Evolutionary conservation across 768 basidiomycete genomes (phyloP), one percentile per base, ranked within the genome.

Genomic region (Suillus brevipes): DNA sequence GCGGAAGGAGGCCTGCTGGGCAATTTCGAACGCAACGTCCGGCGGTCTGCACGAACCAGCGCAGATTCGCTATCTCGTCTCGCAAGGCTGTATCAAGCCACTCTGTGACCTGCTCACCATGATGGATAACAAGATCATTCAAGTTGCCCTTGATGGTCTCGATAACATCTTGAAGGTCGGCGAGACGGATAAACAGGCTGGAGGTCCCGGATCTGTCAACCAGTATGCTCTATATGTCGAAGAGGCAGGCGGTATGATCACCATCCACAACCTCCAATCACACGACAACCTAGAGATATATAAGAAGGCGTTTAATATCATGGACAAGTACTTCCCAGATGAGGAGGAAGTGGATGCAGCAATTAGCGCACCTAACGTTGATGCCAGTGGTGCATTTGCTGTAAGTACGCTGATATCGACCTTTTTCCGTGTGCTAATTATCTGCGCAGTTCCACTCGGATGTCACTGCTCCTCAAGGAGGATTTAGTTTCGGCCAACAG

Each of bases 81-180:
- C 89, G 28, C 97, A 99, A 77, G 97, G 97, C 38, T 97, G 95
- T 82, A 98, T 99, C 81, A 98, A 98, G 79, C 97, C 97, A 18
- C 84, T 99, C 36, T 99, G 97, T 75, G 97, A 99, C 73, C 82
- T 99, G 60, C 84, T 99, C 65, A 90, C 88, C 34, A 97, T 95
- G 86, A 96, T 98, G 95, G 97, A 99, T 81, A 99, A 99, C 87
- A 99, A 99, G 83, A 97, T 99, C 70, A 99, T 99, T 70, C 92
- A 95, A 79, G 97, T 99, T 47, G 97, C 97, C 23, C 87, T 99
- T 55, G 97, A 99, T 75, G 97, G 97, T 62, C 84, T 99, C 58
- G 97, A 99, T 79, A 99, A 99, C 79, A 95, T 99, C 71, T 82
- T 99, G 70, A 98, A 97, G 80, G 91, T 99, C 67, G 97, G 97